Conservation (phyloP, 441 rosid genomes). For the Eugenia klotzschiana region DNA sequence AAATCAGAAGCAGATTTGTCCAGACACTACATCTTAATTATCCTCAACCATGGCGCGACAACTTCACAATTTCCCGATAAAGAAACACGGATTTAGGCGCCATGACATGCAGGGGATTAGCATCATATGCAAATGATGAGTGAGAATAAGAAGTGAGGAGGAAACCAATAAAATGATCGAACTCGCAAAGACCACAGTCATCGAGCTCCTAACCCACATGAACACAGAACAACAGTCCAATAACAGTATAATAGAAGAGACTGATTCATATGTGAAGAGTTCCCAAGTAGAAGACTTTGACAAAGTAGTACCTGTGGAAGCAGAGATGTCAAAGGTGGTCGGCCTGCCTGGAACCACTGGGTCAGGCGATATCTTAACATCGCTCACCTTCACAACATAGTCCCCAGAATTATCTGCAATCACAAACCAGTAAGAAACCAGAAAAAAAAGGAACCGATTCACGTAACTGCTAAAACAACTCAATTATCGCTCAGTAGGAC, state of each 20-base stretch:
- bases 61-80: background rate
- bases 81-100: background rate
- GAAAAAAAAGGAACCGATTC: background rate
- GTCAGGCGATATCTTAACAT: slow-evolving; percentile 25
- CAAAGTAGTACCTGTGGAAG: slow-evolving; percentile 24
- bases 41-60: background rate
- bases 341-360: slow-evolving; percentile 28
- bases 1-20: background rate
- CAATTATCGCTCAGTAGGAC: background rate
- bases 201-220: background rate
- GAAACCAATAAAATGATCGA: background rate
- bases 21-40: background rate
- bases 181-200: background rate
- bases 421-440: background rate
- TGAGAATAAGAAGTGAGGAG: background rate
- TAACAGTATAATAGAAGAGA: background rate
- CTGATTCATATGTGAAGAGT: background rate
- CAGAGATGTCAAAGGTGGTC: slow-evolving; percentile 30
- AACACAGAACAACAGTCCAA: background rate
- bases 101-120: background rate
- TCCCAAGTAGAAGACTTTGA: background rate
- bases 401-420: slow-evolving; percentile 21
- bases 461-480: background rate
- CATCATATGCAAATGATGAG: background rate
- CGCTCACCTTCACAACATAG: slow-evolving; percentile 23